Evolutionary conservation across 1,284 basidiomycete species (phyloP).

Genomic region (Leccinum solheimii): DNA sequence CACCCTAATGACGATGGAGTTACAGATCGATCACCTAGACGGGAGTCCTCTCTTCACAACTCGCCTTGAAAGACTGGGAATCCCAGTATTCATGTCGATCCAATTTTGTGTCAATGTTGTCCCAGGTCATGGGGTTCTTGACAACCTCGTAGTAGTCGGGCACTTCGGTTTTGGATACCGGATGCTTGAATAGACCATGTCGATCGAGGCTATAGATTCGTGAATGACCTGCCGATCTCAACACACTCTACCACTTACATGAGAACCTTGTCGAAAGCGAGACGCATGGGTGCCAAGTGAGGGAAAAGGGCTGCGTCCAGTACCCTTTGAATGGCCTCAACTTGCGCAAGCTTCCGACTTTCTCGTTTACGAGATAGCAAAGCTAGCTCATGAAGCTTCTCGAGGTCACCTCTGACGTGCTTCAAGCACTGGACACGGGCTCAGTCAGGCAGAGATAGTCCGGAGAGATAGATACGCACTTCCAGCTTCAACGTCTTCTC

Average conservation of each 20-base stretch:
- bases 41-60: conserved; percentile 11
- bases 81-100: conserved; percentile 79
- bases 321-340: conserved; percentile 43
- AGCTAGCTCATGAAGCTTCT: conserved; percentile 70
- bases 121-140: conserved; percentile 89
- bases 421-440: conserved; percentile 58
- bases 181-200: conserved; percentile 71
- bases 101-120: conserved; percentile 76
- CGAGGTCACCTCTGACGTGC: conserved; percentile 77
- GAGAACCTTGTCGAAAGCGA: conserved; percentile 69
- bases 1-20: conserved; percentile 53
- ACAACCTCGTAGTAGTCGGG: conserved; percentile 94
- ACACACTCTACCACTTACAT: conserved; percentile 47
- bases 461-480: conserved; percentile 40
- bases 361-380: conserved; percentile 82
- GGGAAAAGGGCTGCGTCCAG: conserved; percentile 69
- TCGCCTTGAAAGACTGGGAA: conserved; percentile 73
- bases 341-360: conserved; percentile 76
- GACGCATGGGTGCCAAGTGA: conserved; percentile 60
- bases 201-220: conserved; percentile 63
- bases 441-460: conserved; percentile 12
- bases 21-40: neutral
- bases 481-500: conserved; percentile 87
- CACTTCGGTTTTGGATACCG: conserved; percentile 77
- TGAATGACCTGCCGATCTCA: neutral